phyloP scores from a whole-genome alignment of 192 early-diverging fungal species.

The Oehlia diaphana region DNA sequence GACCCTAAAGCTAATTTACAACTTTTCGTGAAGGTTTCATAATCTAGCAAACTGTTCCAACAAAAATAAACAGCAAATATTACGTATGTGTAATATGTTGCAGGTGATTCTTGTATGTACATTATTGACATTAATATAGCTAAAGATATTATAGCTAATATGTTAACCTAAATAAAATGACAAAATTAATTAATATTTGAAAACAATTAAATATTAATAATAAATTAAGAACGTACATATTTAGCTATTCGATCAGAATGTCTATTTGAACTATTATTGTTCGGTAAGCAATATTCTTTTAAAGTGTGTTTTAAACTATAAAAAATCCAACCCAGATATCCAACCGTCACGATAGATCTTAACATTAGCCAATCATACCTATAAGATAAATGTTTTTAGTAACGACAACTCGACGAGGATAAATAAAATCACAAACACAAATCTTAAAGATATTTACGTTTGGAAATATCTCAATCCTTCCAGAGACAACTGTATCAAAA shows the following conservation, averaged over 20 bases:
- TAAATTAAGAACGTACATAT: too few species aligned
- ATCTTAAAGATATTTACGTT: constrained; percentile 45
- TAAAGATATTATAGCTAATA: constrained; percentile 42
- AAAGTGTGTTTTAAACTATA: constrained; percentile 83
- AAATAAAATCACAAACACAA: neutral
- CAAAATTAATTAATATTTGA: neutral
- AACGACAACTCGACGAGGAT: neutral
- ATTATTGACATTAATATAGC: constrained; percentile 58
- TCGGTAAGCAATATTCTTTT: constrained; percentile 53
- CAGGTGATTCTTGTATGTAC: constrained; percentile 73
- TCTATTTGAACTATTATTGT: neutral
- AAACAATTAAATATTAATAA: too few species aligned
- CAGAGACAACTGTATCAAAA: constrained; percentile 65
- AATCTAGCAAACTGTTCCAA: constrained; percentile 57
- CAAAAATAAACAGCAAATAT: constrained; percentile 89
- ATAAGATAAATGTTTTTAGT: neutral
- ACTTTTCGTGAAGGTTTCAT: constrained; percentile 31
- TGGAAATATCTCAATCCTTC: constrained; percentile 93
- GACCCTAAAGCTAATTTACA: constrained; percentile 30
- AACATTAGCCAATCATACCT: constrained; percentile 94
- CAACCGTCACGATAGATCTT: constrained; percentile 76
- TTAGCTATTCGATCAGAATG: neutral
- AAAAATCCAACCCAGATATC: constrained; percentile 89
- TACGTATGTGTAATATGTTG: constrained; percentile 85
- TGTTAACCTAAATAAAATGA: constrained; percentile 35